These are phyloP conservation scores for Polyporus arcularius DNA, from an alignment of 768 basidiomycete genomes.

Conservation along the genomic window DNA sequence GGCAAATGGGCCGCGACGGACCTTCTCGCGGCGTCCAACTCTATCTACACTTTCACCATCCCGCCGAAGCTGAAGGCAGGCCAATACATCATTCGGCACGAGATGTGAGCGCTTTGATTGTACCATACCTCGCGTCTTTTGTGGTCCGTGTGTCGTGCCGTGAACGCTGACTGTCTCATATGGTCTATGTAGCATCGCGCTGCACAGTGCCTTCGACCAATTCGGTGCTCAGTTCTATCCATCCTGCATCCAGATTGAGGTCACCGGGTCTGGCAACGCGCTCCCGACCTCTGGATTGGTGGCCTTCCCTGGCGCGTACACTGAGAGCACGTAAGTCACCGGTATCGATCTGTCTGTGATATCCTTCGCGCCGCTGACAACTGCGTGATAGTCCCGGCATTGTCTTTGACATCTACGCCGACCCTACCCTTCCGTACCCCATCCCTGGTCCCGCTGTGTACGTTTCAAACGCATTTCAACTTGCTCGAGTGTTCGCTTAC, in stretches of 20 bases:
- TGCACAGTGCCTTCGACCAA: constrained; percentile 42
- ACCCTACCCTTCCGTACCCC: constrained; percentile 34
- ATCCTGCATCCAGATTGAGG: constrained; percentile 47
- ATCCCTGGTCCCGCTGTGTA: constrained; percentile 40
- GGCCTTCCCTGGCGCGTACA: constrained; percentile 51
- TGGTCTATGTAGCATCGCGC: constrained; percentile 35
- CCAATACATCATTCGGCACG: constrained; percentile 52
- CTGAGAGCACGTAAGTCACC: constrained; percentile 32
- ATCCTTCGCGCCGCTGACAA: not conserved
- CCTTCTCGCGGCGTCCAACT: constrained; percentile 39
- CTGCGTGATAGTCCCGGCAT: constrained; percentile 27
- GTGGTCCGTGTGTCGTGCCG: not conserved
- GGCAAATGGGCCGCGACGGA: constrained; percentile 49
- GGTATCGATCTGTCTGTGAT: not conserved
- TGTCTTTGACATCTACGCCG: constrained; percentile 37
- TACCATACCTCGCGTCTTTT: not conserved
- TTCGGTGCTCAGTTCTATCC: constrained; percentile 49
- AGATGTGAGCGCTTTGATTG: constrained; percentile 35
- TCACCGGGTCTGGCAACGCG: constrained; percentile 47
- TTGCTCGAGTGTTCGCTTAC: not conserved
- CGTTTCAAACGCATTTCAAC: not conserved
- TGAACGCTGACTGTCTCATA: not conserved
- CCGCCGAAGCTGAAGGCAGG: constrained; percentile 46
- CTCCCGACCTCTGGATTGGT: constrained; percentile 44
- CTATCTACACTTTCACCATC: constrained; percentile 48